Evolutionary conservation across 441 rosid species (phyloP), one percentile per base, ranked within the genome.

Genomic region (Adansonia rubrostipa): DNA sequence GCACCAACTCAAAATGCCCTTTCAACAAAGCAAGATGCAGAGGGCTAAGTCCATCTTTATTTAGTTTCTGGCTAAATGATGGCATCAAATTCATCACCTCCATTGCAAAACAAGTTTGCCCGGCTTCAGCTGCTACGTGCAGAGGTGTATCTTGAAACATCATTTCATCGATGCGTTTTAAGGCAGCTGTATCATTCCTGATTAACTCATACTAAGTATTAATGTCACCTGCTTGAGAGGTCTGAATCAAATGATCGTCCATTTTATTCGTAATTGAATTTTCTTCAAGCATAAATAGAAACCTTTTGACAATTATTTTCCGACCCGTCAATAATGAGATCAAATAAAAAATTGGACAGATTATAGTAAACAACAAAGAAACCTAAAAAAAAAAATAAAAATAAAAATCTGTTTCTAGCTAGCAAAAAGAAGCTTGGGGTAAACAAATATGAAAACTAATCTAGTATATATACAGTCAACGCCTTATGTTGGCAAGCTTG

Each of bases 71-170:
- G 15, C 74, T 69, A 72, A 85, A 82, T 7, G 82, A 80, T 3
- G 86, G 87, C 53, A 28, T 77, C 62, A 85, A 20, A 47, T 71
- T 81, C 75, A 82, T 77, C 3, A 84, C 56, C 44, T 87, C 87
- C 78, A 64, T 70, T 14, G 84, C 83, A 3, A 67, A 84, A 66
- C 76, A 77, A 57, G 65, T 76, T 33, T 78, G 53, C 2, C 90
- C 87, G 5, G 57, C 67, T 13, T 4, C 24, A 24, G 80, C 80
- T 63, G 90, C 84, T 10, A 66, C 61, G 53, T 85, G 90, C 60
- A 85, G 65, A 42, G 88, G 87, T 57, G 82, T 85, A 28, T 77
- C 0, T 64, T 14, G 47, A 63, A 63, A 9, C 62, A 57, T 19
- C 4, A 7, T 7, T 19, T 17, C 10, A 8, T 79, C 62, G 69